phyloP scores from a whole-genome alignment of 257 asterid genomes.

The Solanum pimpinellifolium region DNA sequence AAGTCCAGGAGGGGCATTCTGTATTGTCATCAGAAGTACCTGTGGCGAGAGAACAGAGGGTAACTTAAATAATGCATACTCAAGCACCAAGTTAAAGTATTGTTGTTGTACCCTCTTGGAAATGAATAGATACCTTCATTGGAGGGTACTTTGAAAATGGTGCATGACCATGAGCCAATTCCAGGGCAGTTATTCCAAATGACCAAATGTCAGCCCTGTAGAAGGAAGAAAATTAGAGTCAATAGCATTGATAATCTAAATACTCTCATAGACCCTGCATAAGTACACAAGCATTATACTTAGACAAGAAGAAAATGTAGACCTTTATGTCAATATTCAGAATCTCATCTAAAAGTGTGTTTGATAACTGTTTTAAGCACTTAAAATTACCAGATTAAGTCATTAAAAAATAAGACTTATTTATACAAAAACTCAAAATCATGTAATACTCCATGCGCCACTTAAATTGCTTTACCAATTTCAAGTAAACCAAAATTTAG shows the following conservation, averaged over 20 bases:
- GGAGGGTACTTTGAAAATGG: slow-evolving; percentile 99
- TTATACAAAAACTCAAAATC: neutral
- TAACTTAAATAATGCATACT: neutral
- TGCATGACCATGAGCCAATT: slow-evolving; percentile 99
- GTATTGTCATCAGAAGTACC: slow-evolving; percentile 98
- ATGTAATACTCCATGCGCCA: neutral
- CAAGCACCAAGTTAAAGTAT: neutral
- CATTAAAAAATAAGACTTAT: neutral
- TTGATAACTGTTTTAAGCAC: neutral
- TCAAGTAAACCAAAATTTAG: neutral
- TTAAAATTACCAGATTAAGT: neutral
- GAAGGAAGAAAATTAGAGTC: neutral
- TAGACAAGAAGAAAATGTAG: neutral
- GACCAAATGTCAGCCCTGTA: slow-evolving; percentile 99
- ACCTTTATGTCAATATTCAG: neutral
- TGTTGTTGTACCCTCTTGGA: neutral
- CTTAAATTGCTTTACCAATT: neutral
- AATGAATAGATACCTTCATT: slow-evolving; percentile 62
- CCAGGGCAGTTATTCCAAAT: slow-evolving; percentile 96
- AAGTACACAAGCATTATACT: neutral
- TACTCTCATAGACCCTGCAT: neutral
- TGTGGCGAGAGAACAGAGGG: slow-evolving; percentile 18
- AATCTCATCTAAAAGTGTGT: neutral
- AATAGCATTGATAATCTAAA: neutral
- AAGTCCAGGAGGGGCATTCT: slow-evolving; percentile 99